A percentile compares a stretch with the other conserved stretches of the same genome.
Conservation (phyloP, 2,329 filamentous ascomycete species). For the Akanthomyces uredinophilus region DNA sequence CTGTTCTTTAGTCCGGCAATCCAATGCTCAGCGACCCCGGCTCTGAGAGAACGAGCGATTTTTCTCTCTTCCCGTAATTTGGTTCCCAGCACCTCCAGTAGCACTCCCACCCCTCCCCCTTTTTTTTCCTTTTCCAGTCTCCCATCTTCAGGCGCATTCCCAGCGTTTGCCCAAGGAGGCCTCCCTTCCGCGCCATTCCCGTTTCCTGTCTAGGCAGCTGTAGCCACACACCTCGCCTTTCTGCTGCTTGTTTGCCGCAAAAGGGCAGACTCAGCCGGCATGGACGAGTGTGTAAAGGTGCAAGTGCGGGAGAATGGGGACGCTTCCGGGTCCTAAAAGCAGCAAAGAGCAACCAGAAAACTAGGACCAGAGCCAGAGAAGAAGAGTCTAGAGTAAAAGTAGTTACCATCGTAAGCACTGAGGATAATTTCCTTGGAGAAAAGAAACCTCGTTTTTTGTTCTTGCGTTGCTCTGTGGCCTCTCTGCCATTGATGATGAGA, state of each 20-base stretch:
- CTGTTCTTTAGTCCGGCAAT: constrained; percentile 58
- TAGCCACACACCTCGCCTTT: neutral
- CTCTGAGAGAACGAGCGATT: constrained; percentile 57
- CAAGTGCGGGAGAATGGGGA: neutral
- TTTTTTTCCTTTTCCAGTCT: neutral
- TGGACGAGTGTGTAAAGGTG: neutral
- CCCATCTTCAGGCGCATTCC: neutral
- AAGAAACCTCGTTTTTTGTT: constrained; percentile 31
- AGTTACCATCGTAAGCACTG: neutral
- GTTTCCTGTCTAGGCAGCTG: neutral
- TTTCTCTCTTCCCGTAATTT: constrained; percentile 12
- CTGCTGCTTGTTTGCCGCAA: neutral
- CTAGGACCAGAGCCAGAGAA: neutral
- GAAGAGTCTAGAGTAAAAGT: neutral
- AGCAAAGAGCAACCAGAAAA: neutral
- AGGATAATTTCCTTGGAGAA: neutral
- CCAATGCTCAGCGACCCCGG: constrained; percentile 53
- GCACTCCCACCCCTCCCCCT: neutral
- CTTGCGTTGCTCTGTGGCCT: constrained; percentile 60
- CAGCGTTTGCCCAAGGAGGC: neutral
- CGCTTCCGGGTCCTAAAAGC: neutral
- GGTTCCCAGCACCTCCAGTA: neutral
- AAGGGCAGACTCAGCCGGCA: neutral
- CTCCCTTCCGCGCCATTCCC: neutral
- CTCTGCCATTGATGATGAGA: constrained; percentile 41